A percentile compares a stretch with the other conserved stretches of the same genome.
Conservation (phyloP, 352 stramenopile species). For the Globisporangium cederbergense region DNA sequence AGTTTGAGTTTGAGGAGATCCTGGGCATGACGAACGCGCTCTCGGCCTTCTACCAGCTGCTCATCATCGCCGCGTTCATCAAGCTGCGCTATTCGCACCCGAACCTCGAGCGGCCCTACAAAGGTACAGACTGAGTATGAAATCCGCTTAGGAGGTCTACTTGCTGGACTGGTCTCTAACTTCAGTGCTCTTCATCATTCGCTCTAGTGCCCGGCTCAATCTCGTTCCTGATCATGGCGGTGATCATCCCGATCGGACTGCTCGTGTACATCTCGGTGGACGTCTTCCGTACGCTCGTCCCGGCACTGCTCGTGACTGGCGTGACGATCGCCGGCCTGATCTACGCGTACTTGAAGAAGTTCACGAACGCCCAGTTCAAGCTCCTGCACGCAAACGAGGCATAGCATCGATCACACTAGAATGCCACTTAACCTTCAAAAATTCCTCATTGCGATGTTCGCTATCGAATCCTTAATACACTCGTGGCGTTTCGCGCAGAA, state of each 20-base stretch:
- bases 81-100: slow-evolving; percentile 70
- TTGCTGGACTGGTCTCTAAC: neutral
- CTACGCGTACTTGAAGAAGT: slow-evolving; percentile 43
- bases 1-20: slow-evolving; percentile 71
- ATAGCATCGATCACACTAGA: slow-evolving; percentile 10
- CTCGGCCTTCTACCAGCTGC: slow-evolving; percentile 80
- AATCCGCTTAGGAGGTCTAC: no score
- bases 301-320: slow-evolving; percentile 34
- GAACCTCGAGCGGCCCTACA: slow-evolving; percentile 35
- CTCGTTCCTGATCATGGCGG: slow-evolving; percentile 21
- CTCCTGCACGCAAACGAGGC: slow-evolving; percentile 14
- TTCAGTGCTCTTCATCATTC: neutral
- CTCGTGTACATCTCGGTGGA: slow-evolving; percentile 46
- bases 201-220: slow-evolving; percentile 32
- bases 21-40: slow-evolving; percentile 89
- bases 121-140: slow-evolving; percentile 8
- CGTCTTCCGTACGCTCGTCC: slow-evolving; percentile 40
- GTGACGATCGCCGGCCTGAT: slow-evolving; percentile 32
- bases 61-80: slow-evolving; percentile 89
- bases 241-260: slow-evolving; percentile 33
- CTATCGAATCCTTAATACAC: no score
- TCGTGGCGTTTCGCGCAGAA: no score
- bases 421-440: no score
- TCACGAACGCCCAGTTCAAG: slow-evolving; percentile 41
- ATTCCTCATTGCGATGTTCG: no score